Percentiles rank a stretch among this genome's conserved stretches.
phyloP scores from a whole-genome alignment of 108 stramenopile genomes.

The Pseudonitzschia multiseries region DNA sequence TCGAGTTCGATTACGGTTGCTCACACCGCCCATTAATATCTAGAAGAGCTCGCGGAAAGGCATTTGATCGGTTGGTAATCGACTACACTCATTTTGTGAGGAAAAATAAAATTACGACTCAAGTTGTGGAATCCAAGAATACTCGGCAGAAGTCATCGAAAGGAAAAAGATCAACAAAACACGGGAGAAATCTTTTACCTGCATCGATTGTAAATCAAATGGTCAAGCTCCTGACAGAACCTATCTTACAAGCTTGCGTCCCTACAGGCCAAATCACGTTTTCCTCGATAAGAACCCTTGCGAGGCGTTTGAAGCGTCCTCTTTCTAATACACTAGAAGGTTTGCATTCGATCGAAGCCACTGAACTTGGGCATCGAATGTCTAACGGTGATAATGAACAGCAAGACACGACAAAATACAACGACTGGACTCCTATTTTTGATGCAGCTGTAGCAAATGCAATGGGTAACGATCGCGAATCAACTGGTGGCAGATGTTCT shows the following conservation, averaged over 20 bases:
- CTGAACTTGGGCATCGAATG: constrained; percentile 55
- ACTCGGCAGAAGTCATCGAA: constrained; percentile 5
- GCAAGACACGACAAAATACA: constrained; percentile 36
- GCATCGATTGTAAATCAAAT: constrained; percentile 18
- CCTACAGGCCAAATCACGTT: constrained; percentile 61
- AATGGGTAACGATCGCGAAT: constrained; percentile 34
- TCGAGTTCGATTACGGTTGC: neutral
- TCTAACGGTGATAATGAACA: constrained; percentile 19
- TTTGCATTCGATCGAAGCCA: constrained; percentile 39
- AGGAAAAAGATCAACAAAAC: constrained; percentile 18
- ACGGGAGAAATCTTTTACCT: constrained; percentile 6
- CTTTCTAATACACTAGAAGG: constrained; percentile 42
- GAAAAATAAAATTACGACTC: constrained; percentile 12
- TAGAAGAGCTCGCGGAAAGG: constrained; percentile 77
- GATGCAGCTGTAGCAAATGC: constrained; percentile 74
- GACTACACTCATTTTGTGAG: constrained; percentile 61
- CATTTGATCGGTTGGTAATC: constrained; percentile 71
- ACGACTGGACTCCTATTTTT: constrained; percentile 70
- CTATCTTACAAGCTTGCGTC: constrained; percentile 12
- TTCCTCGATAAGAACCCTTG: constrained; percentile 61
- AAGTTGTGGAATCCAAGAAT: constrained; percentile 17
- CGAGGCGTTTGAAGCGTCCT: constrained; percentile 62
- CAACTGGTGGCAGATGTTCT: constrained; percentile 57
- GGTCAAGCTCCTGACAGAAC: constrained; percentile 20
- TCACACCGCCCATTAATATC: constrained; percentile 39